Evolutionary conservation across 352 stramenopile genomes (phyloP).

Genomic region (Hyaloperonospora arabidopsidis): DNA sequence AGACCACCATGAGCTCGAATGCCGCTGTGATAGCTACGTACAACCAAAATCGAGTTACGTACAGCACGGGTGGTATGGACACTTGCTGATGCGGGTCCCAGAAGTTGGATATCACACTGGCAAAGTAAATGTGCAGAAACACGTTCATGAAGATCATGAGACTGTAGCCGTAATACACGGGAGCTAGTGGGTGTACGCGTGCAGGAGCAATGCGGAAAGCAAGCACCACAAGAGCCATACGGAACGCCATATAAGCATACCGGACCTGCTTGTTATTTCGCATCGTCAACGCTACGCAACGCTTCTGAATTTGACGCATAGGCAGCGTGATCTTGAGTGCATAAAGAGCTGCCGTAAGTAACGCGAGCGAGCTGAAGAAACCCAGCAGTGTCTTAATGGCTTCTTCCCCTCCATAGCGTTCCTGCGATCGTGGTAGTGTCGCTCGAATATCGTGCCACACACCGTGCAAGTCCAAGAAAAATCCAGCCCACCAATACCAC

Average conservation of each 20-base stretch:
- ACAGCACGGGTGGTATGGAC: constrained; percentile 64
- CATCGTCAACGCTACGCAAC: constrained; percentile 50
- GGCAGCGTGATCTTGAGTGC: constrained; percentile 54
- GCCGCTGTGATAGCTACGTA: constrained; percentile 39
- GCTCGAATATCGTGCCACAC: constrained; percentile 83
- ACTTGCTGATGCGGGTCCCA: constrained; percentile 45
- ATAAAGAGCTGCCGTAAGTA: constrained; percentile 61
- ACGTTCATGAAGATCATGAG: constrained; percentile 77
- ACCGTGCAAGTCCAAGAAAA: constrained; percentile 72
- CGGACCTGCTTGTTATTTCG: constrained; percentile 41
- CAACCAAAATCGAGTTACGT: constrained; percentile 63
- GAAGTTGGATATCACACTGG: constrained; percentile 76
- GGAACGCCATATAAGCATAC: constrained; percentile 48
- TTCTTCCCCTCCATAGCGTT: constrained; percentile 63
- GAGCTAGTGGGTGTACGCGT: constrained; percentile 60
- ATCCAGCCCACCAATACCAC: constrained; percentile 83
- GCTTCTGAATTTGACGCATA: constrained; percentile 49
- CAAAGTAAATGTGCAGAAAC: constrained; percentile 66
- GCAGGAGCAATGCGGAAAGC: constrained; percentile 49
- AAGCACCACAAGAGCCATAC: constrained; percentile 47
- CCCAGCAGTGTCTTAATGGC: constrained; percentile 52
- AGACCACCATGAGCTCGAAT: constrained; percentile 65
- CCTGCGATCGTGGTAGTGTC: constrained; percentile 56
- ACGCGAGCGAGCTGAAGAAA: constrained; percentile 46
- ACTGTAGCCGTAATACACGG: constrained; percentile 65